A percentile compares a stretch with the other conserved stretches of the same genome.
Conservation (phyloP, 2,329 filamentous ascomycete species). For the Pyrenophora seminiperda region DNA sequence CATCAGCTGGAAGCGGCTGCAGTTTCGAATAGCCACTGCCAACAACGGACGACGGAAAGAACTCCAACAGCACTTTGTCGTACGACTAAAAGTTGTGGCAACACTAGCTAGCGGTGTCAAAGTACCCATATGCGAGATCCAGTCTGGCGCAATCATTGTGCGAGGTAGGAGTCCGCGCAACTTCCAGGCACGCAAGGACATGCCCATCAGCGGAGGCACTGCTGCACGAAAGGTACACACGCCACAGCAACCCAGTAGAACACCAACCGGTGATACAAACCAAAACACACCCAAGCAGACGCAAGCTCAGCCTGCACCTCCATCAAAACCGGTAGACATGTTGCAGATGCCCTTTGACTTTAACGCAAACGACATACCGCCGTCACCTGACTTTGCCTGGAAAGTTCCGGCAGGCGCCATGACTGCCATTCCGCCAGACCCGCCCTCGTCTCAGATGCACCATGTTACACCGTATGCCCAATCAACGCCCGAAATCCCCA, state of each 20-base stretch:
- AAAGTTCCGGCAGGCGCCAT: constrained; percentile 50
- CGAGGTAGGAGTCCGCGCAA: constrained; percentile 91
- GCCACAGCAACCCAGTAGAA: constrained; percentile 43
- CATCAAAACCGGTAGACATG: constrained; percentile 43
- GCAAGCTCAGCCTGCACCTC: constrained; percentile 29
- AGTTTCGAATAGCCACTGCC: constrained; percentile 92
- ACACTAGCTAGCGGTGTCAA: constrained; percentile 84
- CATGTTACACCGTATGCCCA: constrained; percentile 53
- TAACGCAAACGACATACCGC: constrained; percentile 48
- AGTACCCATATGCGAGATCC: constrained; percentile 79
- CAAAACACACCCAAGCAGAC: constrained; percentile 36
- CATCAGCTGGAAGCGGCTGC: constrained; percentile 90
- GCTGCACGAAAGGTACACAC: constrained; percentile 69
- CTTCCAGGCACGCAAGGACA: constrained; percentile 92
- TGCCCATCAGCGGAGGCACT: constrained; percentile 80
- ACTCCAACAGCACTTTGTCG: constrained; percentile 92
- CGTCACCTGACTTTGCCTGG: constrained; percentile 54
- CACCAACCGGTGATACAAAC: constrained; percentile 45
- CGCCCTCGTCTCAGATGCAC: constrained; percentile 43
- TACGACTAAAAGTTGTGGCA: constrained; percentile 83
- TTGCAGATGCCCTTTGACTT: constrained; percentile 51
- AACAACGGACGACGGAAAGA: constrained; percentile 96
- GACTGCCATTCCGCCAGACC: constrained; percentile 51
- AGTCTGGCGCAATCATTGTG: constrained; percentile 90
- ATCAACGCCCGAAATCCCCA: constrained; percentile 59